Evolutionary conservation across 2,329 filamentous ascomycete species (phyloP).

Genomic region (Amesomyces nigricolor): DNA sequence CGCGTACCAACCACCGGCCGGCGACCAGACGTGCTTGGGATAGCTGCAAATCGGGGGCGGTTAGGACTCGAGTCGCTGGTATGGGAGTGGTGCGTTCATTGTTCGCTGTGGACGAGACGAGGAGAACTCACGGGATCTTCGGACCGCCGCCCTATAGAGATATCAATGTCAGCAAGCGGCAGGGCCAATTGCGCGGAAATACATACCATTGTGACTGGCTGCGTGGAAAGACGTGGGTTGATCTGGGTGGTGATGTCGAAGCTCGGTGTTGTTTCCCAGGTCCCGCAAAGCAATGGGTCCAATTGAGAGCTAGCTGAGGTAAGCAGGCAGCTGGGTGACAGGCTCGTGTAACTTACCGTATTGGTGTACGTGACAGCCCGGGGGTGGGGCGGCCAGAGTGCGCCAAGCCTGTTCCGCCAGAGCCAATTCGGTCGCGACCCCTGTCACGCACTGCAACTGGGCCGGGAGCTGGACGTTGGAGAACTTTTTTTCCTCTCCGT

Average conservation of each 20-base stretch:
- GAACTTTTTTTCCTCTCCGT: conserved; percentile 28
- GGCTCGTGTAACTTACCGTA: not conserved
- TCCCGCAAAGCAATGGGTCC: not conserved
- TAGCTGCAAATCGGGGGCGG: conserved; percentile 53
- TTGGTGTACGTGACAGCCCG: not conserved
- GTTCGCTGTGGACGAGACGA: not conserved
- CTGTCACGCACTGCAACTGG: conserved; percentile 12
- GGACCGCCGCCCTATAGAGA: conserved; percentile 65
- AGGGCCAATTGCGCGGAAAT: not conserved
- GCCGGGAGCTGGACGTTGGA: conserved; percentile 21
- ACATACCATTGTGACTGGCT: conserved; percentile 50
- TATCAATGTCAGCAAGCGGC: conserved; percentile 36
- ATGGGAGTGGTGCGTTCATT: not conserved
- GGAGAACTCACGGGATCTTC: conserved; percentile 48
- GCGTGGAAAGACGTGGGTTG: conserved; percentile 6
- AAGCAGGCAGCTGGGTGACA: not conserved
- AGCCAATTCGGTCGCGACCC: conserved; percentile 18
- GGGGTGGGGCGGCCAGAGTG: not conserved
- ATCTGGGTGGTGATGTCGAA: not conserved
- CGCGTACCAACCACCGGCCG: conserved; percentile 93
- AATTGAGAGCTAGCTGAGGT: conserved; percentile 9
- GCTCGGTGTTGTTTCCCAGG: not conserved
- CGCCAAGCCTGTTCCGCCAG: conserved; percentile 26
- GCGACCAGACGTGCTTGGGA: conserved; percentile 99
- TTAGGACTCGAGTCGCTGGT: conserved; percentile 4